Evolutionary conservation across 2,329 filamentous ascomycete species (phyloP), one percentile per base, ranked within the genome.

Genomic region (Ceratocystis albifundus): DNA sequence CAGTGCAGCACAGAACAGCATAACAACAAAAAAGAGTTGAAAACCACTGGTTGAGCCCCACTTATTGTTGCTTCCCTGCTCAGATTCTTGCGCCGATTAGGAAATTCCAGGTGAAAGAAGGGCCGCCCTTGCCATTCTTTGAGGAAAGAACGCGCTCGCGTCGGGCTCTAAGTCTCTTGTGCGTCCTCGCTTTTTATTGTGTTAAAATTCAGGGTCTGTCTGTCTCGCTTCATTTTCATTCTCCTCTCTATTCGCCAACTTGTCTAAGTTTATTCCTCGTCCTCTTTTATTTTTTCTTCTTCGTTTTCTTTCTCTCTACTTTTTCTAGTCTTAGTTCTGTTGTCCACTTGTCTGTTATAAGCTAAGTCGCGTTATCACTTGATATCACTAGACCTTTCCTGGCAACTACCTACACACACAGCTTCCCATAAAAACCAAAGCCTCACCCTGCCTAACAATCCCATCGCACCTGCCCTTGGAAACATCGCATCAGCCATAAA

Each of bases 81-180:
- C 44, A 53, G 48, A 50, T 65, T 64, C 55, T 67, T 67, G 66
- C 66, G 66, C 66, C 50, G 48, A 65, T 50, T 59, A 30, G 22
- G 44, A 67, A 64, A 50, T 46, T 30, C 62, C 62, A 64, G 61
- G 25, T 62, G 20, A 32, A 32, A 17, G 17, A 59, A 32, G 32
- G 8, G 17, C 28, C 25, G 53, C 53, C 25, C 53, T 59, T 30
- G 53, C 53, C 25, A 36, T 59, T 59, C 28, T 59, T 53, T 41
- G 30, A 64, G 55, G 44, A 50, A 44, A 64, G 55, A 55, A 67
- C 66, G 66, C 66, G 66, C 62, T 67, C 66, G 62, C 66, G 66
- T 61, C 41, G 25, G 46, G 12, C 6, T 63, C 48, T 59, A 59
- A 63, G 32, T 20, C 20, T 50, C 61, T 48, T 32, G 41, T 48